These are phyloP conservation scores for Leishmania tropica DNA, from an alignment of 208 protist species.

Conservation along the genomic window DNA sequence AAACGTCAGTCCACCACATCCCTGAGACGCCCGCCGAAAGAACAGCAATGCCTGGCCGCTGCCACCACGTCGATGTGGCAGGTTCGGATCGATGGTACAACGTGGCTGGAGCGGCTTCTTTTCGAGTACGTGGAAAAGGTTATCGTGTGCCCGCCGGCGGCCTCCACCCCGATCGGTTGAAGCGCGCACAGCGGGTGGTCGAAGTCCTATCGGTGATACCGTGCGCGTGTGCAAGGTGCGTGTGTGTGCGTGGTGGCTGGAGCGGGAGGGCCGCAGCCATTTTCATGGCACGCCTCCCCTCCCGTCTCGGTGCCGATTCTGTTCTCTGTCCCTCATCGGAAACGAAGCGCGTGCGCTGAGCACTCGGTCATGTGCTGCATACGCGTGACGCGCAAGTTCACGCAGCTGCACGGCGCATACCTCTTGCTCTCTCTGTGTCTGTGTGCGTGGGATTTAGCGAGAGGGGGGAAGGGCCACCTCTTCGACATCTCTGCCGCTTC, in stretches of 20 bases:
- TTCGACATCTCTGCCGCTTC: not conserved
- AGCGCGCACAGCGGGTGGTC: not conserved
- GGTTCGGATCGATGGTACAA: conserved; percentile 40
- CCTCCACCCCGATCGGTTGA: not conserved
- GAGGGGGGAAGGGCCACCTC: not conserved
- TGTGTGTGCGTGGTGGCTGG: not conserved
- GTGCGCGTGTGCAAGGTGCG: not conserved
- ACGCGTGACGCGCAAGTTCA: not conserved
- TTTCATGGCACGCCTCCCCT: not conserved
- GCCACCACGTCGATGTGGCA: not conserved
- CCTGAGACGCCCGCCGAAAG: no score
- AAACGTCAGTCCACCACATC: not conserved
- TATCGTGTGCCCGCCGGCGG: conserved; percentile 12
- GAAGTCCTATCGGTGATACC: not conserved
- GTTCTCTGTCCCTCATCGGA: not conserved
- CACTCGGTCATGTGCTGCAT: not conserved
- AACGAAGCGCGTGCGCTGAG: not conserved
- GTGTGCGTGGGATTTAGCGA: no score
- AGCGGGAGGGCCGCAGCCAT: not conserved
- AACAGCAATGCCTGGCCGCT: not conserved
- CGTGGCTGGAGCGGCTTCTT: conserved; percentile 48
- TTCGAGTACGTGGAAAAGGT: conserved; percentile 46
- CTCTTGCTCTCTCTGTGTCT: not conserved
- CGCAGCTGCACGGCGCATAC: not conserved
- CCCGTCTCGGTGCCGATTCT: not conserved